Conservation (phyloP, 2,329 filamentous ascomycete species). For the Didymella segeticola region DNA sequence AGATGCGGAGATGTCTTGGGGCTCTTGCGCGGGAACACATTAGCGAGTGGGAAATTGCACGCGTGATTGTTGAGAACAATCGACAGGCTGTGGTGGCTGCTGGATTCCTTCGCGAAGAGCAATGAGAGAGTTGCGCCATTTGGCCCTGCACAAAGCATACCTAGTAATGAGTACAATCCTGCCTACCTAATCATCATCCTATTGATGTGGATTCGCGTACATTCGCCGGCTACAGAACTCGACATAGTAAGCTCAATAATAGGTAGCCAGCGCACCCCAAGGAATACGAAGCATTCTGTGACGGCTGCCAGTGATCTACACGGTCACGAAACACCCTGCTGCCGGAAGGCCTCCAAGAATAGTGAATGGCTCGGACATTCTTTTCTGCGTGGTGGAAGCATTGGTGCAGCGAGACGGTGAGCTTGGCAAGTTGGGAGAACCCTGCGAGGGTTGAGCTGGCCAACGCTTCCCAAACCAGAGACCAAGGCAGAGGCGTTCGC, state of each 20-base stretch:
- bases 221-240: background rate
- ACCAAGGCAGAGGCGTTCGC: slow-evolving; percentile 19
- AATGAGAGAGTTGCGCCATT: slow-evolving; percentile 6
- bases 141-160: background rate
- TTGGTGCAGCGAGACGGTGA: slow-evolving; percentile 6
- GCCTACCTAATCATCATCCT: background rate
- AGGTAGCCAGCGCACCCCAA: background rate
- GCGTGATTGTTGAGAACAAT: slow-evolving; percentile 21
- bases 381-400: slow-evolving; percentile 17
- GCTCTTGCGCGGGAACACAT: slow-evolving; percentile 2
- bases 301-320: slow-evolving; percentile 11
- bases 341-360: slow-evolving; percentile 20
- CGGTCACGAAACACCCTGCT: slow-evolving; percentile 12
- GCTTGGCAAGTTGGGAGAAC: slow-evolving; percentile 2
- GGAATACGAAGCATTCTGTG: slow-evolving; percentile 11
- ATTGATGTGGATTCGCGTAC: background rate
- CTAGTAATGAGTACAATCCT: background rate
- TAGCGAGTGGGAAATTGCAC: slow-evolving; percentile 16
- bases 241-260: background rate
- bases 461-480: slow-evolving; percentile 9
- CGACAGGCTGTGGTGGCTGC: background rate
- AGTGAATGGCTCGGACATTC: slow-evolving; percentile 22
- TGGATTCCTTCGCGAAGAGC: background rate
- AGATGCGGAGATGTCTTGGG: slow-evolving; percentile 10
- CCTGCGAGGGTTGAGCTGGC: slow-evolving; percentile 2